Conservation (phyloP, 306 rosid species). For the Quercus mongolica region DNA sequence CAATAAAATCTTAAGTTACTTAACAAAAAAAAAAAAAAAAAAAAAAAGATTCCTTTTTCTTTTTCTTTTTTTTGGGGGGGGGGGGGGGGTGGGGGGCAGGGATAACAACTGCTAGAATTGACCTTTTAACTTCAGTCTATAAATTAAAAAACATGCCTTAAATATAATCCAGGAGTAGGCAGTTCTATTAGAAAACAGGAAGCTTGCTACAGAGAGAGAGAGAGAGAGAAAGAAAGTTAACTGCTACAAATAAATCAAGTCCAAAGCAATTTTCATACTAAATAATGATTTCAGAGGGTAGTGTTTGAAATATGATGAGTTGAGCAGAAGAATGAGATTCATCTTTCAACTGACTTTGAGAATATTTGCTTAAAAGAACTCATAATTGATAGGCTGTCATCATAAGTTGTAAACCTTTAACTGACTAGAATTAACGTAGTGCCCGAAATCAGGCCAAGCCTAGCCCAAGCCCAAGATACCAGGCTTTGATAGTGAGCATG, state of each 20-base stretch:
- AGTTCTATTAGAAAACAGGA: not conserved
- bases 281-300: not conserved
- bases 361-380: not conserved
- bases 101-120: too few species aligned
- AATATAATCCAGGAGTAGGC: not conserved
- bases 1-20: too few species aligned
- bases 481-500: not conserved
- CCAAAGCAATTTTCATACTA: not conserved
- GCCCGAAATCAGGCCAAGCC: not conserved
- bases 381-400: not conserved
- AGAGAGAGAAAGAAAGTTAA: not conserved
- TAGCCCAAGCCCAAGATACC: not conserved
- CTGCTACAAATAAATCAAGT: not conserved
- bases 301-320: not conserved
- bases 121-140: not conserved
- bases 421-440: not conserved
- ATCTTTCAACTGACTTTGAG: not conserved
- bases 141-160: not conserved
- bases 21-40: too few species aligned
- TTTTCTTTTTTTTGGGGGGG: too few species aligned
- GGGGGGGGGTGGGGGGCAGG: too few species aligned
- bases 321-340: not conserved
- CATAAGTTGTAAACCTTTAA: not conserved
- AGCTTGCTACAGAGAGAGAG: not conserved
- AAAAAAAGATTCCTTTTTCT: too few species aligned